Percentiles rank a stretch among this genome's conserved stretches.
phyloP scores from a whole-genome alignment of 2,329 filamentous ascomycete genomes.

The Dactylellina leptospora region DNA sequence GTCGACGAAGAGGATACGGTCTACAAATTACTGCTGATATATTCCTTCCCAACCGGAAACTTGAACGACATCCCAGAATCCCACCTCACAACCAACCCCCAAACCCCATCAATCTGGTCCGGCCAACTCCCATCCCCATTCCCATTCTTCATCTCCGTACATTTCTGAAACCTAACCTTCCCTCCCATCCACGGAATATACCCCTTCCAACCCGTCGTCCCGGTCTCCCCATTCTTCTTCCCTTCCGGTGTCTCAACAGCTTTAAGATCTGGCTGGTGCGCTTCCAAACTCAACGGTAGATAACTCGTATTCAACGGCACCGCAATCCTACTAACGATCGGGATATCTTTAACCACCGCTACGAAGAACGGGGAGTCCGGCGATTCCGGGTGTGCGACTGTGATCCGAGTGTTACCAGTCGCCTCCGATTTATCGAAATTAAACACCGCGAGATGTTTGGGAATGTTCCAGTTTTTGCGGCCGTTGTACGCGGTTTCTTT shows the following conservation, averaged over 20 bases:
- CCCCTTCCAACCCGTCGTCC: conserved; percentile 26
- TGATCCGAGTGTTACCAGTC: conserved; percentile 34
- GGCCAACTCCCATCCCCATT: conserved; percentile 51
- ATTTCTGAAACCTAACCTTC: conserved; percentile 36
- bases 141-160: conserved; percentile 48
- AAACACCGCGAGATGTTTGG: conserved; percentile 67
- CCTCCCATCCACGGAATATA: conserved; percentile 35
- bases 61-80: conserved; percentile 36
- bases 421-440: conserved; percentile 59
- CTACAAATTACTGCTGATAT: conserved; percentile 28
- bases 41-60: conserved; percentile 28
- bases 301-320: conserved; percentile 36
- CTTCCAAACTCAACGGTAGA: conserved; percentile 40
- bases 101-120: conserved; percentile 44
- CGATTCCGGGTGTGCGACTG: conserved; percentile 42
- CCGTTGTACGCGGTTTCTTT: conserved; percentile 67
- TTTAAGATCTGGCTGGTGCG: conserved; percentile 36
- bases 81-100: conserved; percentile 35
- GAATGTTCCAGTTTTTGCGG: conserved; percentile 67
- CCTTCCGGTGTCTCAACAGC: conserved; percentile 33
- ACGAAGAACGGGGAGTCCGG: conserved; percentile 36
- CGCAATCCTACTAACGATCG: conserved; percentile 24
- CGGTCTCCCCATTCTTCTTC: conserved; percentile 38
- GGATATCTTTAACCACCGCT: conserved; percentile 43
- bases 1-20: not conserved